A percentile compares a stretch with the other conserved stretches of the same genome.
These are phyloP conservation scores for Pythium periplocum DNA, from an alignment of 352 stramenopile genomes.

Conservation along the genomic window DNA sequence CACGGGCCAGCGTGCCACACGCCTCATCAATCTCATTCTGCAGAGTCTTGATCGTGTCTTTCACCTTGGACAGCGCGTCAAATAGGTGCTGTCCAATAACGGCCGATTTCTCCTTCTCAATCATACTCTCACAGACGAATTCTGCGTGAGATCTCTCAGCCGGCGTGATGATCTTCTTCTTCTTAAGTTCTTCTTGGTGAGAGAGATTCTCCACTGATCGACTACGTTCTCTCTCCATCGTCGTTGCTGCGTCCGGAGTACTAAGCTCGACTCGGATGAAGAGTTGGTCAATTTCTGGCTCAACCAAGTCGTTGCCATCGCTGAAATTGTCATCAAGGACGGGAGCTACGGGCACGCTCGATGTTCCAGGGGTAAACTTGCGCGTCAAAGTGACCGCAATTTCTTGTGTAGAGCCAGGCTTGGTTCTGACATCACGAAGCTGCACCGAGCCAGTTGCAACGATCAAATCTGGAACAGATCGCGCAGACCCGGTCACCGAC, in stretches of 20 bases:
- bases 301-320: slow-evolving; percentile 6
- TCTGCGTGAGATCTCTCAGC: slow-evolving; percentile 64
- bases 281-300: slow-evolving; percentile 31
- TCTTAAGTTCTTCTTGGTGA: too few species aligned
- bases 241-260: slow-evolving; percentile 19
- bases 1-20: slow-evolving; percentile 64
- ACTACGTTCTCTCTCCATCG: neutral
- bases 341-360: neutral
- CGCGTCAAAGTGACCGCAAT: slow-evolving; percentile 15
- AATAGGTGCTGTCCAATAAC: slow-evolving; percentile 68
- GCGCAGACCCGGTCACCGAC: slow-evolving; percentile 60
- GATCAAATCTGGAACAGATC: slow-evolving; percentile 61
- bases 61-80: slow-evolving; percentile 80
- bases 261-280: slow-evolving; percentile 49
- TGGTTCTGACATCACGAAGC: slow-evolving; percentile 29
- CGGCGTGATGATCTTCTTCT: slow-evolving; percentile 15
- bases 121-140: slow-evolving; percentile 60
- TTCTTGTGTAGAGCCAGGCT: slow-evolving; percentile 27
- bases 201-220: too few species aligned
- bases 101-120: slow-evolving; percentile 62
- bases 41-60: slow-evolving; percentile 71
- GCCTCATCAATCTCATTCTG: slow-evolving; percentile 69
- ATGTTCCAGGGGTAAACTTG: neutral
- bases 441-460: slow-evolving; percentile 45
- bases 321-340: neutral